A percentile compares a stretch with the other conserved stretches of the same genome.
phyloP scores from a whole-genome alignment of 805 yeast species.

The Sugiyamaella marilandica region DNA sequence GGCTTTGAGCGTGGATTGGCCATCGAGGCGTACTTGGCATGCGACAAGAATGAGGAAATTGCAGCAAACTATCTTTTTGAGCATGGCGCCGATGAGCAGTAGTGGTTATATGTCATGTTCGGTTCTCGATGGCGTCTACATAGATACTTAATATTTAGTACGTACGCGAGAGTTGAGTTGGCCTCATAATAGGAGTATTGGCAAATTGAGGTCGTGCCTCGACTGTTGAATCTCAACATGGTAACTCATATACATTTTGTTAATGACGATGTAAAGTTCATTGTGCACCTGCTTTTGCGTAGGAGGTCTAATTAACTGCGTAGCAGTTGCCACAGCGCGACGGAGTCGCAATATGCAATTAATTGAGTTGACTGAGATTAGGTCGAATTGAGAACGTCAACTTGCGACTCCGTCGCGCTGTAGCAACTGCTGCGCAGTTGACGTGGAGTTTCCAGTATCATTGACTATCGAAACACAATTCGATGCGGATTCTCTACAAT shows the following conservation, averaged over 20 bases:
- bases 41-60: constrained; percentile 95
- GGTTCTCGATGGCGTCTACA: no score
- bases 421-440: no score
- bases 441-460: no score
- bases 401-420: no score
- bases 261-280: no score
- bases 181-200: not conserved
- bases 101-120: not conserved
- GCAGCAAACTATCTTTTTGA: constrained; percentile 87
- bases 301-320: not conserved
- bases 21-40: constrained; percentile 92
- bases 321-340: no score
- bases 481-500: no score
- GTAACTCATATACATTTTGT: not conserved
- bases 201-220: not conserved
- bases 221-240: not conserved
- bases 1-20: constrained; percentile 89
- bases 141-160: not conserved
- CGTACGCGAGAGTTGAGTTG: not conserved
- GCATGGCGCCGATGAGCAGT: constrained; percentile 32
- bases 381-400: no score
- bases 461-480: no score
- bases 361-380: no score
- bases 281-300: no score
- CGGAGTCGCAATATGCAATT: not conserved